Conservation (phyloP, 305 asterid species). For the Salvia sclarea region DNA sequence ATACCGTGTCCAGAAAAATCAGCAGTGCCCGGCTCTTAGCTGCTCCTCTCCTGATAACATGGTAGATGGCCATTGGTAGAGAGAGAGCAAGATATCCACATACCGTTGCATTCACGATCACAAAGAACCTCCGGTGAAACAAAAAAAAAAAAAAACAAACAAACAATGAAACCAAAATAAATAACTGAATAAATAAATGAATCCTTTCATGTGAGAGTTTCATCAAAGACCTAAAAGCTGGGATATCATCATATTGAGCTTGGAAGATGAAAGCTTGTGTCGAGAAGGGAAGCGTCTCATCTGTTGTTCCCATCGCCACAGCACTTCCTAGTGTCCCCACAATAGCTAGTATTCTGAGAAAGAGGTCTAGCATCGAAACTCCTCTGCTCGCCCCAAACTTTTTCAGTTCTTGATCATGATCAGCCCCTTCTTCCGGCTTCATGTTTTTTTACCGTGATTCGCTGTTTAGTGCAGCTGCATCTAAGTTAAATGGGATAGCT, state of each 20-base stretch:
- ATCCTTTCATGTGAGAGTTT: neutral
- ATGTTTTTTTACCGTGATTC: conserved; percentile 33
- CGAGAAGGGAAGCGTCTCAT: conserved; percentile 67
- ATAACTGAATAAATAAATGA: conserved; percentile 1
- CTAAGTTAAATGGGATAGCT: conserved; percentile 14
- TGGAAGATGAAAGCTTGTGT: conserved; percentile 57
- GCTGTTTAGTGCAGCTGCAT: neutral
- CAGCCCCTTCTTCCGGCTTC: conserved; percentile 50
- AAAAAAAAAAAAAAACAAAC: neutral
- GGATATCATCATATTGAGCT: conserved; percentile 70
- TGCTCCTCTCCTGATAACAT: conserved; percentile 56
- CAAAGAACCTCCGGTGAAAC: conserved; percentile 50
- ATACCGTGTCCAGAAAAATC: conserved; percentile 61
- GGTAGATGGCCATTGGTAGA: conserved; percentile 60
- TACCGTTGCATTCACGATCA: conserved; percentile 51
- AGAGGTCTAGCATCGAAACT: conserved; percentile 52
- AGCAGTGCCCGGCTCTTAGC: conserved; percentile 58
- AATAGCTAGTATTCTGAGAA: conserved; percentile 60
- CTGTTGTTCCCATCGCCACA: conserved; percentile 71
- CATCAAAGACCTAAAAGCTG: conserved; percentile 56
- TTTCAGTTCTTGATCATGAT: conserved; percentile 37
- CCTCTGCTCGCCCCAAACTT: conserved; percentile 42
- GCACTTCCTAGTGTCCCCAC: conserved; percentile 72
- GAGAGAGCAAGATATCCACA: conserved; percentile 75
- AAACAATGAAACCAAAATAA: neutral